phyloP scores from a whole-genome alignment of 768 basidiomycete genomes.

The Paxillus rubicundulus region DNA sequence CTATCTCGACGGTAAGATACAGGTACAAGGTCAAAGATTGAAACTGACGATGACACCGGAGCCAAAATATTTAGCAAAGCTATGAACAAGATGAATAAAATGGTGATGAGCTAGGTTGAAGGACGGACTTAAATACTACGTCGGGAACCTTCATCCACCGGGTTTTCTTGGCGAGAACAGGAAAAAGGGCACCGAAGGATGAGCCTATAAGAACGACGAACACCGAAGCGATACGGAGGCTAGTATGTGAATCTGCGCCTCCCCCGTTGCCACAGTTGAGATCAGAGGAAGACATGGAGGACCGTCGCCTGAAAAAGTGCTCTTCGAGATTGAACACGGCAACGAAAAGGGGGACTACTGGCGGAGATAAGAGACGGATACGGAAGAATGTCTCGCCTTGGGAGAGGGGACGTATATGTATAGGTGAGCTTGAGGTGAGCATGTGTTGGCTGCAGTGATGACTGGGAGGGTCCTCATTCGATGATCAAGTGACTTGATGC shows the following conservation, averaged over 20 bases:
- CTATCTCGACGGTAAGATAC: constrained; percentile 34
- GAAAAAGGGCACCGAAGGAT: constrained; percentile 63
- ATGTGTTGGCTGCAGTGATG: not conserved
- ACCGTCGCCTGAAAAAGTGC: not conserved
- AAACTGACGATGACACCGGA: constrained; percentile 78
- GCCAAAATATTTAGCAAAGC: constrained; percentile 88
- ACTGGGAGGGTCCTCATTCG: constrained; percentile 27
- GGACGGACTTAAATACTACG: constrained; percentile 63
- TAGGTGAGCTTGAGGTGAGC: not conserved
- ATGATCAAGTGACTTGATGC: not conserved
- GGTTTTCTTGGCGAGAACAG: constrained; percentile 57
- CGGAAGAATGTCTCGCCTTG: not conserved
- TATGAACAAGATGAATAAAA: constrained; percentile 25
- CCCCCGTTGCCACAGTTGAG: constrained; percentile 50
- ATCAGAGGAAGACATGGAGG: constrained; percentile 21
- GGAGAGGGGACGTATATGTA: not conserved
- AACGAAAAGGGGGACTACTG: not conserved
- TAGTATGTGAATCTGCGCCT: constrained; percentile 45
- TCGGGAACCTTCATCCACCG: constrained; percentile 39
- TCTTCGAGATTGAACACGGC: not conserved
- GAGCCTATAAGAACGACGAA: constrained; percentile 72
- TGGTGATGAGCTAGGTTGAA: not conserved
- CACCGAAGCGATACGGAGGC: constrained; percentile 66
- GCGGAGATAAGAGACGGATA: not conserved
- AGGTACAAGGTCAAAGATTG: not conserved